phyloP scores from a whole-genome alignment of 345 rosid species.

The Crucihimalaya himalaica region DNA sequence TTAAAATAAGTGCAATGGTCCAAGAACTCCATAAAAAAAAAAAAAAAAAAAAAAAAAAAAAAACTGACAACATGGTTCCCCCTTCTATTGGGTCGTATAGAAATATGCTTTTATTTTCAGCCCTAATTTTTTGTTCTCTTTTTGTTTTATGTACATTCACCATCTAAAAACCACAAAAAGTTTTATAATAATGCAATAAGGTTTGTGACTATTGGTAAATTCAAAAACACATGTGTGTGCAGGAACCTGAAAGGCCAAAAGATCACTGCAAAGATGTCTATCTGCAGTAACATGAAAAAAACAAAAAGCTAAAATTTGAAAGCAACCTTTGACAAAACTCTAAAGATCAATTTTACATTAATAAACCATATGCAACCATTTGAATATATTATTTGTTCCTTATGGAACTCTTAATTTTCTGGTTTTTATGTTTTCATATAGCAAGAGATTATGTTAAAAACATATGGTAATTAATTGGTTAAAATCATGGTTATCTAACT shows the following conservation, averaged over 20 bases:
- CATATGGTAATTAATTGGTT: not conserved
- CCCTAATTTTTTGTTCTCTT: not conserved
- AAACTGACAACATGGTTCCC: conserved; percentile 14
- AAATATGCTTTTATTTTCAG: not conserved
- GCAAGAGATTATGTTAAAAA: not conserved
- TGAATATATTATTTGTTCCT: not conserved
- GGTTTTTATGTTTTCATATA: not conserved
- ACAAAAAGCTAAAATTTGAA: not conserved
- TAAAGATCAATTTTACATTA: no score
- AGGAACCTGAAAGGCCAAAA: not conserved
- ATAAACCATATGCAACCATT: no score
- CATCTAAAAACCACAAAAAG: not conserved
- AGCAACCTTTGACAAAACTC: not conserved
- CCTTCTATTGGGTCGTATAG: not conserved
- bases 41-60: no score
- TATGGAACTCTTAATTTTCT: not conserved
- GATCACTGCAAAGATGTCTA: not conserved
- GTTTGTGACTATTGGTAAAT: not conserved
- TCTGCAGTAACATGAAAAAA: not conserved
- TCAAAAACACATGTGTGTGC: conserved; percentile 1
- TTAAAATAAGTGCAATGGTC: conserved; percentile 18
- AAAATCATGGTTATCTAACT: not conserved
- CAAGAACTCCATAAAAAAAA: not conserved
- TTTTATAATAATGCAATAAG: not conserved
- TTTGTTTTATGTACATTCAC: not conserved